These are phyloP conservation scores for Malassezia psittaci DNA, from an alignment of 1,284 basidiomycete genomes.

Conservation along the genomic window DNA sequence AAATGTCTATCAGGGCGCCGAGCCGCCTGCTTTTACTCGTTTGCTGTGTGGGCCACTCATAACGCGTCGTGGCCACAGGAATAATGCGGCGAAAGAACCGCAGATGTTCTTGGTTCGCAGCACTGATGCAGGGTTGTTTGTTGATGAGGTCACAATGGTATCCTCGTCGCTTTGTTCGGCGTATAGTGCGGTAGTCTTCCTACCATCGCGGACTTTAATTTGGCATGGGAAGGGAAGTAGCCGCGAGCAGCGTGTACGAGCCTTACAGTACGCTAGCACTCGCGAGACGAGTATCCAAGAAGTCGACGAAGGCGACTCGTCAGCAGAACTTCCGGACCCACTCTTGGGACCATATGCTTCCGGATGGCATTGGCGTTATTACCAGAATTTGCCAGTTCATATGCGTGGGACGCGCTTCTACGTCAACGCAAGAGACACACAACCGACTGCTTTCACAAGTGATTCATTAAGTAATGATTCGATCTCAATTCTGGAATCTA, in stretches of 20 bases:
- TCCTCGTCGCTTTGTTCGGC: constrained; percentile 9
- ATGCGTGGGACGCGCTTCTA: constrained; percentile 1
- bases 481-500: constrained; percentile 26
- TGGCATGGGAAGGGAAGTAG: constrained; percentile 17
- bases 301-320: neutral
- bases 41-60: neutral
- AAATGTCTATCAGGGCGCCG: constrained; percentile 5
- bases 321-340: neutral
- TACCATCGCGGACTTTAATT: neutral
- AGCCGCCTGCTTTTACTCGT: constrained; percentile 1
- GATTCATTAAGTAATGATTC: constrained; percentile 15
- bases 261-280: neutral
- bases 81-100: neutral
- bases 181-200: constrained; percentile 6
- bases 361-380: constrained; percentile 14
- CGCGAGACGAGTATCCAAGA: neutral
- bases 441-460: constrained; percentile 7
- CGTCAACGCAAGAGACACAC: neutral
- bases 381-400: neutral
- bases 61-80: neutral
- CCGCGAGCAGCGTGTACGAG: constrained; percentile 4
- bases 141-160: constrained; percentile 1
- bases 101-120: constrained; percentile 8
- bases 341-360: constrained; percentile 2
- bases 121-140: neutral